Evolutionary conservation across 2,329 filamentous ascomycete genomes (phyloP).

Genomic region (Fulvia fulva): DNA sequence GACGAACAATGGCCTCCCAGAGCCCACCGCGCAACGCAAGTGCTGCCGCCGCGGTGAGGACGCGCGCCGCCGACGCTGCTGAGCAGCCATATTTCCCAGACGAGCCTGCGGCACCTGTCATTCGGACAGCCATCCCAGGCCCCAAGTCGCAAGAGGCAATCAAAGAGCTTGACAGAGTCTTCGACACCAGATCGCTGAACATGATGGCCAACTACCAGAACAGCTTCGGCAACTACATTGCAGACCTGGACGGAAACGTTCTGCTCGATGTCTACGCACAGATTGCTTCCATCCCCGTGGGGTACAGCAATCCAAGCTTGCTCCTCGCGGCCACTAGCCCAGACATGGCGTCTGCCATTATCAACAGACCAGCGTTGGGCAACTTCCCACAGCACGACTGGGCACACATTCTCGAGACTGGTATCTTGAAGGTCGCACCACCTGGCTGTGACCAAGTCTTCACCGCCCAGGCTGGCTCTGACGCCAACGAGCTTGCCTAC

Average conservation of each 20-base stretch:
- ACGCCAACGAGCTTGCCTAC: conserved; percentile 92
- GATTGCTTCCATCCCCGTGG: conserved; percentile 87
- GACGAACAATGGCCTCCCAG: conserved; percentile 31
- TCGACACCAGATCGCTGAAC: conserved; percentile 82
- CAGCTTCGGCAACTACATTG: conserved; percentile 76
- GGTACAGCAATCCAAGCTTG: conserved; percentile 84
- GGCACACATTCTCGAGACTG: conserved; percentile 72
- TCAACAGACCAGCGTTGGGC: conserved; percentile 84
- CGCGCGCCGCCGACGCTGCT: conserved; percentile 19
- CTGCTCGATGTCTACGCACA: conserved; percentile 82
- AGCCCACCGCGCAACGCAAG: conserved; percentile 28
- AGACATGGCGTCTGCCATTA: conserved; percentile 74
- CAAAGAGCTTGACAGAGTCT: conserved; percentile 69
- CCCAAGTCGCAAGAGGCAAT: conserved; percentile 68
- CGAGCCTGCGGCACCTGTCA: conserved; percentile 54
- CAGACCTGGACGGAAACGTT: conserved; percentile 66
- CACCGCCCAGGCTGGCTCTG: conserved; percentile 82
- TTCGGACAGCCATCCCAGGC: conserved; percentile 65
- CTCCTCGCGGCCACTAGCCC: conserved; percentile 66
- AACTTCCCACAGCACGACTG: conserved; percentile 88
- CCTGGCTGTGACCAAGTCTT: conserved; percentile 84
- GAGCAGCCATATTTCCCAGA: conserved; percentile 45
- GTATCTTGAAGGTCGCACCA: conserved; percentile 77
- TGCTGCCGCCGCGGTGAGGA: conserved; percentile 30
- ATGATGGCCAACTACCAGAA: conserved; percentile 73